Evolutionary conservation across 2,329 filamentous ascomycete species (phyloP).

Genomic region (Alternaria panax): DNA sequence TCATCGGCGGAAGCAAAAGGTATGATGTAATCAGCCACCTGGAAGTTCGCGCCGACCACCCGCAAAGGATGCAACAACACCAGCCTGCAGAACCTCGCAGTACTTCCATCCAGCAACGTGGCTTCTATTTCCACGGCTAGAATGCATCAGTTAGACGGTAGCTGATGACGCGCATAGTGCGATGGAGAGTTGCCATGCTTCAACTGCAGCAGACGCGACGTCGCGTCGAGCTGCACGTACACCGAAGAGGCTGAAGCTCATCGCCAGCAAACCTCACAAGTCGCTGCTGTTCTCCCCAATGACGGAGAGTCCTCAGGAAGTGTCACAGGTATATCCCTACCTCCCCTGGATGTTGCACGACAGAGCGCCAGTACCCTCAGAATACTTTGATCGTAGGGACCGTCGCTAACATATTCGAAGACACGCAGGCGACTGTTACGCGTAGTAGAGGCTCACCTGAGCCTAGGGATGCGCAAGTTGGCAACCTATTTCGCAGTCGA

Average conservation of each 20-base stretch:
- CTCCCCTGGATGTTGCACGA: too few species aligned
- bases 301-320: not conserved
- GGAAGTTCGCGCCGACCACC: not conserved
- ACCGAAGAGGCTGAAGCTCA: not conserved
- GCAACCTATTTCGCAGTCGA: not conserved
- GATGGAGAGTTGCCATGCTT: not conserved
- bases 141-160: fast-evolving
- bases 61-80: not conserved
- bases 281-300: not conserved
- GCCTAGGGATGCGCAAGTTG: not conserved
- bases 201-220: not conserved
- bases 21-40: not conserved
- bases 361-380: too few species aligned
- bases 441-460: not conserved
- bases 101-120: not conserved
- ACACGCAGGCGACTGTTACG: not conserved
- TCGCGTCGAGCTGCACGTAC: not conserved
- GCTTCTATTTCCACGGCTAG: not conserved
- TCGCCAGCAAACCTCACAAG: not conserved
- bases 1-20: not conserved
- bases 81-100: not conserved
- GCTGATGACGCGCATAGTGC: not conserved
- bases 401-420: not conserved
- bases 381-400: not conserved
- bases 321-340: not conserved